Evolutionary conservation across 495 filamentous ascomycete species (phyloP).

Genomic region (Friedmanniomyces simplex): DNA sequence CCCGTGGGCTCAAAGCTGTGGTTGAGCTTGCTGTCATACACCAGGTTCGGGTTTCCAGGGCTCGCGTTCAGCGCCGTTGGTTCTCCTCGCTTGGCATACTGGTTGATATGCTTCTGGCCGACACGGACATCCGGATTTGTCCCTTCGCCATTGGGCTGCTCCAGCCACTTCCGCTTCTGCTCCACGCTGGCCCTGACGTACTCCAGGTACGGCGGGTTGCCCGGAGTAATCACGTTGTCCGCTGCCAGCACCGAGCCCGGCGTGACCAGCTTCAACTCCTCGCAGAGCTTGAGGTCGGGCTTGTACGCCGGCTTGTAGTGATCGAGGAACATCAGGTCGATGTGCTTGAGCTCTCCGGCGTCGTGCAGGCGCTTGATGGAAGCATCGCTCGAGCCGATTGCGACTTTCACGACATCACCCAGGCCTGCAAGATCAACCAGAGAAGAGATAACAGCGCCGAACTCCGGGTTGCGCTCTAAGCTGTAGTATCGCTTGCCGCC

Average conservation of each 20-base stretch:
- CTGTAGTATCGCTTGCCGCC: slow-evolving; percentile 54
- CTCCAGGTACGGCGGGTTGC: slow-evolving; percentile 62
- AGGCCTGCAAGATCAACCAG: slow-evolving; percentile 61
- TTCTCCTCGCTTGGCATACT: slow-evolving; percentile 32
- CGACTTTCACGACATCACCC: slow-evolving; percentile 51
- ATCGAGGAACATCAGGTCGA: slow-evolving; percentile 65
- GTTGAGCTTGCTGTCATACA: slow-evolving; percentile 55
- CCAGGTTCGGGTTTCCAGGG: slow-evolving; percentile 56
- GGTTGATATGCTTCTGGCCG: slow-evolving; percentile 25
- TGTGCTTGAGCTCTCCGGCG: slow-evolving; percentile 41
- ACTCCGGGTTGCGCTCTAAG: slow-evolving; percentile 58
- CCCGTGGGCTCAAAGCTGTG: slow-evolving; percentile 60
- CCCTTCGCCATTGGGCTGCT: slow-evolving; percentile 20
- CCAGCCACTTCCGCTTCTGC: slow-evolving; percentile 35
- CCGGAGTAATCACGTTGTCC: slow-evolving; percentile 65
- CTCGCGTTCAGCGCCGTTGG: slow-evolving; percentile 37
- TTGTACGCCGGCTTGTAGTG: slow-evolving; percentile 65
- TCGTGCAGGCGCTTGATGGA: slow-evolving; percentile 46
- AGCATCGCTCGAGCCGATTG: slow-evolving; percentile 53
- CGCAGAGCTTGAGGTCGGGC: slow-evolving; percentile 60
- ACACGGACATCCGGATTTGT: slow-evolving; percentile 23
- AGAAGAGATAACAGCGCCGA: slow-evolving; percentile 50
- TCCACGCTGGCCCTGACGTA: slow-evolving; percentile 49
- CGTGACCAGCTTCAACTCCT: slow-evolving; percentile 52
- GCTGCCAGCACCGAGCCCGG: slow-evolving; percentile 54